phyloP scores from a whole-genome alignment of 202 grass and related monocot species.

The Brachypodium distachyon region DNA sequence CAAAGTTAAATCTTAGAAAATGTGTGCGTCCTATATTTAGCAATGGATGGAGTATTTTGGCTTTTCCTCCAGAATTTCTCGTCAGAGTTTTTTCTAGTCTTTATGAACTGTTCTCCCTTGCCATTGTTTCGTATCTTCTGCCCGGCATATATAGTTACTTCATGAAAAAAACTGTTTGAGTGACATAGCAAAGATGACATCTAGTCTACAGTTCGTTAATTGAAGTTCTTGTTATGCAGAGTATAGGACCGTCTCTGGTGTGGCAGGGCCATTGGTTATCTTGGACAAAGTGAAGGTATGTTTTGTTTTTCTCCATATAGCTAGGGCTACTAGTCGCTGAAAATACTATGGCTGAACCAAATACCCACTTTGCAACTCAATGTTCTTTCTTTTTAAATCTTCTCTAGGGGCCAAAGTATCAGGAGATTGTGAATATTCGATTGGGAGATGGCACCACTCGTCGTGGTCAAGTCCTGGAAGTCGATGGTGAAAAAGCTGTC shows the following conservation, averaged over 20 bases:
- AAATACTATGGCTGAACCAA: neutral
- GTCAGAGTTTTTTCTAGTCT: neutral
- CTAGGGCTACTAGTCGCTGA: neutral
- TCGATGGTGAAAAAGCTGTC: constrained; percentile 98
- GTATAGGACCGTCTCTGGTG: constrained; percentile 97
- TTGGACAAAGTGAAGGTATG: constrained; percentile 98
- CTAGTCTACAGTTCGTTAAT: neutral
- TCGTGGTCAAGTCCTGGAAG: constrained; percentile 96
- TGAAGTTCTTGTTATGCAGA: constrained; percentile 42
- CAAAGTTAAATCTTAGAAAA: too few relatives aligned
- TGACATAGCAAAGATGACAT: neutral
- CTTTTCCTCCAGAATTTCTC: neutral
- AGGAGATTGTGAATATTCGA: constrained; percentile 98
- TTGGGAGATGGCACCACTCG: constrained; percentile 92
- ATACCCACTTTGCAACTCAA: neutral
- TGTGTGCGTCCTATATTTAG: too few relatives aligned
- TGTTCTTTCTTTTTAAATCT: neutral
- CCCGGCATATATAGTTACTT: neutral
- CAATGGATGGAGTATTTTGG: neutral
- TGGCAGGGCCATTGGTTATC: constrained; percentile 97
- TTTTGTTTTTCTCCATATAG: neutral
- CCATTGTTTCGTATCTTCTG: neutral
- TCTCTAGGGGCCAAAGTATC: constrained; percentile 81
- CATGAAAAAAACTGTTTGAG: neutral
- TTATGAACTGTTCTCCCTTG: neutral